Percentiles rank a stretch among this genome's conserved stretches.
phyloP scores from a whole-genome alignment of 1,284 basidiomycete species.

The Pascua guehoae region DNA sequence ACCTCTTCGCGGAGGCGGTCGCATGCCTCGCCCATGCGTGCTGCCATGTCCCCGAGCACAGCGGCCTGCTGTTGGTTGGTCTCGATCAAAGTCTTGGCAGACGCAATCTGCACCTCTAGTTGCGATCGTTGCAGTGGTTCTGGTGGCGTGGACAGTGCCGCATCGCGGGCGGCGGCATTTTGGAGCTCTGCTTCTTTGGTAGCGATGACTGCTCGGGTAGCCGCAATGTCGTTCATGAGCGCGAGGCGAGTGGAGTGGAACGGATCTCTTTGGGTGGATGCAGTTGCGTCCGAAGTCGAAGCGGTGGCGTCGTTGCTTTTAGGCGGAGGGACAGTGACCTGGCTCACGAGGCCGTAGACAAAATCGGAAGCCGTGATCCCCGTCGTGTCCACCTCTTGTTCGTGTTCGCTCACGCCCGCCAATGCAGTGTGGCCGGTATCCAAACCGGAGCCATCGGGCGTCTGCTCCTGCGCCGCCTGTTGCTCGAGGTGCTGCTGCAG shows the following conservation, averaged over 20 bases:
- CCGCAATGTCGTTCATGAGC: slow-evolving; percentile 14
- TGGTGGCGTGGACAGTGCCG: not conserved
- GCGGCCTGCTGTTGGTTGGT: not conserved
- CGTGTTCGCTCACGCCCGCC: not conserved
- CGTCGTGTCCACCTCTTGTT: not conserved
- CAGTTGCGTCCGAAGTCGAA: not conserved
- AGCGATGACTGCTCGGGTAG: slow-evolving; percentile 9
- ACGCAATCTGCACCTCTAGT: slow-evolving; percentile 7
- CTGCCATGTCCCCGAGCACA: slow-evolving; percentile 15
- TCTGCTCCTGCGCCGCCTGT: slow-evolving; percentile 3
- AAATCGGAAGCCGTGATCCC: slow-evolving; percentile 11
- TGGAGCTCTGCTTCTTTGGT: slow-evolving; percentile 17
- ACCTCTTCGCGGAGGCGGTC: not conserved
- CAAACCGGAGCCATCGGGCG: not conserved
- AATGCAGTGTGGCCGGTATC: no score
- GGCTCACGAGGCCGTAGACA: slow-evolving; percentile 16
- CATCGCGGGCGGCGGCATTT: not conserved
- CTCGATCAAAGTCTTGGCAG: slow-evolving; percentile 8
- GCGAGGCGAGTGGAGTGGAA: slow-evolving; percentile 11
- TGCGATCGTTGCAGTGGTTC: no score
- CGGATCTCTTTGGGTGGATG: not conserved
- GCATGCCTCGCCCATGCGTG: slow-evolving; percentile 6
- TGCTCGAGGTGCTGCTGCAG: slow-evolving; percentile 16
- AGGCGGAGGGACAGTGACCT: slow-evolving; percentile 1
- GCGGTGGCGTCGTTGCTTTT: not conserved